Evolutionary conservation across 2,329 filamentous ascomycete species (phyloP).

Genomic region (Colletotrichum acutatum): DNA sequence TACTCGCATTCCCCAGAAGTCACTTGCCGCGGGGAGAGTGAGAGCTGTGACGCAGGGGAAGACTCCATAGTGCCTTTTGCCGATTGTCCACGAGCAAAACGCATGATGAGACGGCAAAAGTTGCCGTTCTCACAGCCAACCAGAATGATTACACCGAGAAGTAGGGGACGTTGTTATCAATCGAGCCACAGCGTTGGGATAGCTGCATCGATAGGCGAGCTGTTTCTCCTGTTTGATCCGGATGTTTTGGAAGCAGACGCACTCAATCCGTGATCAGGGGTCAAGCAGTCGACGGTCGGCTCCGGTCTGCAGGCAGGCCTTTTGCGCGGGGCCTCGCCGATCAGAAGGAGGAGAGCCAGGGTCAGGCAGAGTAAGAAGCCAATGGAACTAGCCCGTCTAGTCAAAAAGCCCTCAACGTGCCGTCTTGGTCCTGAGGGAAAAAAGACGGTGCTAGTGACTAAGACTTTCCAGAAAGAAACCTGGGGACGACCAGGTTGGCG

Average conservation of each 20-base stretch:
- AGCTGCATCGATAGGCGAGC: slow-evolving; percentile 5
- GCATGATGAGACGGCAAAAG: neutral
- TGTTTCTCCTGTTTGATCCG: neutral
- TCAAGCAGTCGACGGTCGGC: slow-evolving; percentile 2
- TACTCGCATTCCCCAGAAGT: neutral
- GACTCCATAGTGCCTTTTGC: neutral
- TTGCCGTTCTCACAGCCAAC: neutral
- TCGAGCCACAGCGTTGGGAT: slow-evolving; percentile 10
- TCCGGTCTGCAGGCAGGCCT: slow-evolving; percentile 1
- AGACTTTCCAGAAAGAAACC: slow-evolving; percentile 13
- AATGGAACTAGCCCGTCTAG: neutral
- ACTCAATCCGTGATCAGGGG: neutral
- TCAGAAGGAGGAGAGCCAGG: neutral
- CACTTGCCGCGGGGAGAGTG: neutral
- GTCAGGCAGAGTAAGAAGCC: neutral
- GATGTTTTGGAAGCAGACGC: neutral
- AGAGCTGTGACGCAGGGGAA: neutral
- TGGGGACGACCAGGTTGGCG: slow-evolving; percentile 26
- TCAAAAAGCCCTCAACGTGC: neutral
- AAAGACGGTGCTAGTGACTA: slow-evolving; percentile 9
- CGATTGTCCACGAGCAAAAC: neutral
- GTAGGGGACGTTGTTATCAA: neutral
- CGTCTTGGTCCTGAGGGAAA: neutral
- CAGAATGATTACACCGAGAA: neutral
- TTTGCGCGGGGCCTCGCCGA: slow-evolving; percentile 5